Evolutionary conservation across 306 rosid species (phyloP).

Genomic region (Sechiopsis laciniata): DNA sequence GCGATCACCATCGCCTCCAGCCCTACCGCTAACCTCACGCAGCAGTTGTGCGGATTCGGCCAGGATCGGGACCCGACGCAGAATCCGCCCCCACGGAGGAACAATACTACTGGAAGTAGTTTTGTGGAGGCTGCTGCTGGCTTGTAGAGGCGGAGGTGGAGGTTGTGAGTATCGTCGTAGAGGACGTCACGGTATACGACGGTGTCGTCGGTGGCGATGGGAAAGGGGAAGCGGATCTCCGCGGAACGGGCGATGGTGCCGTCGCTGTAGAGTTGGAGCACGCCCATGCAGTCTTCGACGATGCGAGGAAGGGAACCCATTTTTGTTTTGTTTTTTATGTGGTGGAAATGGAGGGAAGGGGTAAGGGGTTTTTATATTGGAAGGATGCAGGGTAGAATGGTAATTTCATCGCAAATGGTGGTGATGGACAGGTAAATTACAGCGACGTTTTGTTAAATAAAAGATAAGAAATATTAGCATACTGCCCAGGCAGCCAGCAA

Average conservation of each 20-base stretch:
- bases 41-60: conserved; percentile 77
- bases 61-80: conserved; percentile 76
- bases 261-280: conserved; percentile 71
- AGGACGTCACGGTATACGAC: conserved; percentile 47
- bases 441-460: background rate
- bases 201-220: conserved; percentile 35
- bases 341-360: background rate
- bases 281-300: conserved; percentile 89
- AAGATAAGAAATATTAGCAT: no score
- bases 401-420: background rate
- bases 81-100: conserved; percentile 85
- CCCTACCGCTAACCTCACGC: conserved; percentile 48
- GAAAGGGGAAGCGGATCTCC: conserved; percentile 38
- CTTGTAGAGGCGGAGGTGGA: conserved; percentile 61
- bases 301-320: conserved; percentile 70
- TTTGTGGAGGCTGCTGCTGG: conserved; percentile 30
- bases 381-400: background rate
- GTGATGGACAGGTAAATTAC: background rate
- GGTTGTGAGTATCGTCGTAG: conserved; percentile 40
- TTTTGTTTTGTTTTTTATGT: background rate
- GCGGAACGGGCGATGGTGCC: conserved; percentile 60
- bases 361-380: background rate
- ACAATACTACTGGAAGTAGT: conserved; percentile 42
- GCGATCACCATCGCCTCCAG: conserved; percentile 49
- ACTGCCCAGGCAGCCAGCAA: no score